Conservation (phyloP, 1,284 basidiomycete genomes). For the Ceratobasidium sp. region DNA sequence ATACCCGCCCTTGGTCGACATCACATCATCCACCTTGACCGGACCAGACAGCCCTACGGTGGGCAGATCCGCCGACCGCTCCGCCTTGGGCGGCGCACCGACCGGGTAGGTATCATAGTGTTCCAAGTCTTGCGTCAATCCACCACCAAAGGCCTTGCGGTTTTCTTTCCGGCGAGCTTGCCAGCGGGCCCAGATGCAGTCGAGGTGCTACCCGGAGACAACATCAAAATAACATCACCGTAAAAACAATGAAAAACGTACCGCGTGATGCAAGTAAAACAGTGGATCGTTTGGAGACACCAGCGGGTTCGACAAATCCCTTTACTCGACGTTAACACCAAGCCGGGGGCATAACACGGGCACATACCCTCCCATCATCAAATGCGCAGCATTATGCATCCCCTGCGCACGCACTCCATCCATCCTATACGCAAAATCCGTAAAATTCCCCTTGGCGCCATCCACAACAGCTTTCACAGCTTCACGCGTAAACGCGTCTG, state of each 20-base stretch:
- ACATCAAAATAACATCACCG: neutral
- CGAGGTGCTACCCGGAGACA: slow-evolving; percentile 28
- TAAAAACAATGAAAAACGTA: neutral
- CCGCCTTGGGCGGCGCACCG: slow-evolving; percentile 26
- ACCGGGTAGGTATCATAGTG: slow-evolving; percentile 43
- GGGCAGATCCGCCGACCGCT: slow-evolving; percentile 7
- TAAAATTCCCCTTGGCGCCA: slow-evolving; percentile 42
- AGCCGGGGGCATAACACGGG: neutral
- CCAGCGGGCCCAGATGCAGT: slow-evolving; percentile 48
- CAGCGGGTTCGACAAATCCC: slow-evolving; percentile 25
- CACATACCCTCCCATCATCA: slow-evolving; percentile 43
- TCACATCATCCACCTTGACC: slow-evolving; percentile 25
- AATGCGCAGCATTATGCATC: slow-evolving; percentile 46
- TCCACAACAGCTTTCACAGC: slow-evolving; percentile 20
- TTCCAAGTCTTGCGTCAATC: slow-evolving; percentile 26
- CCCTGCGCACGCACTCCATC: slow-evolving; percentile 46
- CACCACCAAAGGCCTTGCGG: slow-evolving; percentile 44
- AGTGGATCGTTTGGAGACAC: slow-evolving; percentile 45
- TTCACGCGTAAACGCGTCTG: slow-evolving; percentile 18
- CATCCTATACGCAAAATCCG: slow-evolving; percentile 43
- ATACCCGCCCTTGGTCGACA: slow-evolving; percentile 13
- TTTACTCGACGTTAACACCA: neutral
- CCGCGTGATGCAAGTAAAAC: slow-evolving; percentile 43
- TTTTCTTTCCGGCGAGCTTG: slow-evolving; percentile 30
- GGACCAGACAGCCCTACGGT: slow-evolving; percentile 8